Base-by-base conservation (phyloP, 129 eudicot species). In the Silybum marianum region DNA sequence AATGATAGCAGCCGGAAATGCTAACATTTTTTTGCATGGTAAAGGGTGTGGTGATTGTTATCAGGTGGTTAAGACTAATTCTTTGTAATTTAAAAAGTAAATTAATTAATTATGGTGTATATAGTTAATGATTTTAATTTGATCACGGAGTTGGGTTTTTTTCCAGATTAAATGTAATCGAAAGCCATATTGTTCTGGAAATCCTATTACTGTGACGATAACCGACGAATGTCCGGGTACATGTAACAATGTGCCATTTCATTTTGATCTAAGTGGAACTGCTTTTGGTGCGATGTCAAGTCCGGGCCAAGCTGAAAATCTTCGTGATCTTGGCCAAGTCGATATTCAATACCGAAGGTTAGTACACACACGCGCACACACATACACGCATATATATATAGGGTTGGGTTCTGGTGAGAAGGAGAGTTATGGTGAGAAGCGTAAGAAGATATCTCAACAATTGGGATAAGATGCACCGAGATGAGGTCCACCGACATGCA, bases 261-360 rank as follows among this genome's bases (percentile, higher is more conserved):
- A 89, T 58, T 87, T 89, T 58, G 90, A 89, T 66, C 46, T 89
- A 62, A 89, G 93, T 14, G 89, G 89, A 7, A 54, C 36, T 51
- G 93, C 93, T 48, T 87, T 84, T 67, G 88, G 90, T 36, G 79
- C 63, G 10, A 83, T 89, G 89, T 86, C 88, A 0, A 58, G 76
- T 10, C 60, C 67, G 25, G 92, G 88, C 39, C 85, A 84, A 81
- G 88, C 22, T 10, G 32, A 86, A 21, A 38, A 51, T 34, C 44
- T 87, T 18, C 78, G 87, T 25, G 8, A 25, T 4, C 76, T 81
- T 18, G 93, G 93, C 44, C 81, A 79, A 72, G 81, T 89, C 63
- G 74, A 85, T 9, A 68, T 89, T 12, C 76, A 74, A 5, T 89
- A 58, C 40, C 24, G 24, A 77, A 85, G 90, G 90, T 73, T 2